These are phyloP conservation scores for Talaromyces islandicus DNA, from an alignment of 2,329 filamentous ascomycete genomes.

Conservation along the genomic window DNA sequence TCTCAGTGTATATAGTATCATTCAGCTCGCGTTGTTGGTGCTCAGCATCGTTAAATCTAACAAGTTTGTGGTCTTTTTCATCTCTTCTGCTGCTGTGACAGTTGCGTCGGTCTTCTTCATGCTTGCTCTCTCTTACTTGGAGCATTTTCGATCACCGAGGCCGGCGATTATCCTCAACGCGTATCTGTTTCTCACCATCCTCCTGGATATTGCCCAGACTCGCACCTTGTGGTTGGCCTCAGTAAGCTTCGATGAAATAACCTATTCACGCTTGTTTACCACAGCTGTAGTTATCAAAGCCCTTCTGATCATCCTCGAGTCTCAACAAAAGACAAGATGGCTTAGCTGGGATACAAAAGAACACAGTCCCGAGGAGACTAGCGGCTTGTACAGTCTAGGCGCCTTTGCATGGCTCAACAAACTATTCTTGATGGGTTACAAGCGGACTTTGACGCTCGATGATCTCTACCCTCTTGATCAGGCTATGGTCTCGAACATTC, in stretches of 20 bases:
- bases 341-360: slow-evolving; percentile 40
- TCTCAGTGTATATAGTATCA: slow-evolving; percentile 1
- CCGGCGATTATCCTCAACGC: slow-evolving; percentile 23
- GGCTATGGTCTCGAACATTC: slow-evolving; percentile 5
- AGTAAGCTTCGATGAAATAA: slow-evolving; percentile 14
- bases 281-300: slow-evolving; percentile 32
- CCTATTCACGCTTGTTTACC: slow-evolving; percentile 34
- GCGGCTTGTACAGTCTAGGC: slow-evolving; percentile 36
- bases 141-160: slow-evolving; percentile 19
- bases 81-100: slow-evolving; percentile 2
- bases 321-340: slow-evolving; percentile 35
- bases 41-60: slow-evolving; percentile 4
- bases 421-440: slow-evolving; percentile 42
- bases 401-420: slow-evolving; percentile 46
- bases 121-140: slow-evolving; percentile 14
- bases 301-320: slow-evolving; percentile 35
- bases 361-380: slow-evolving; percentile 41
- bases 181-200: slow-evolving; percentile 36
- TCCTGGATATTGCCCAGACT: slow-evolving; percentile 35
- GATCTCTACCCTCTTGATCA: slow-evolving; percentile 42
- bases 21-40: slow-evolving; percentile 1
- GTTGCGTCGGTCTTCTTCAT: background rate
- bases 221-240: slow-evolving; percentile 31
- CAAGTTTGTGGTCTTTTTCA: background rate
- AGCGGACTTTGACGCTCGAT: slow-evolving; percentile 30